Evolutionary conservation across 2,329 filamentous ascomycete species (phyloP).

Genomic region (Aspergillus ochraceoroseus): DNA sequence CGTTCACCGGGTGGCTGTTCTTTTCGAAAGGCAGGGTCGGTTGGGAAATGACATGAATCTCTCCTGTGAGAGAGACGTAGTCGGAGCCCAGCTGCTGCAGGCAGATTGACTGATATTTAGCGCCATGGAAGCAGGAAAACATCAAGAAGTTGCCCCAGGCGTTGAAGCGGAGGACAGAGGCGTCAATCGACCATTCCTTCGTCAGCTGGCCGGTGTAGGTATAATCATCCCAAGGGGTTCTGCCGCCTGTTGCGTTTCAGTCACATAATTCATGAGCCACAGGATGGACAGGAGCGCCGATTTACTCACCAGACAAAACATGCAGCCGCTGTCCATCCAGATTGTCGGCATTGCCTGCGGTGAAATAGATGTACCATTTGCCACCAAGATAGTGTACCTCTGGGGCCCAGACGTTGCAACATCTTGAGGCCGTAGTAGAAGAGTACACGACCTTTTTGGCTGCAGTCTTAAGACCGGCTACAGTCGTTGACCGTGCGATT

Average conservation of each 20-base stretch:
- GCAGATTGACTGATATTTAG: constrained; percentile 21
- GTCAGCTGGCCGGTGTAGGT: constrained; percentile 48
- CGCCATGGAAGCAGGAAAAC: constrained; percentile 49
- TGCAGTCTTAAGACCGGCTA: constrained; percentile 53
- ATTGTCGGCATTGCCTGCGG: not conserved
- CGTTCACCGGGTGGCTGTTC: constrained; percentile 50
- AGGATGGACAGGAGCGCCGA: no score
- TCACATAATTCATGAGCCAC: not conserved
- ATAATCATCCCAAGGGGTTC: constrained; percentile 50
- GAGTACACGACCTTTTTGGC: constrained; percentile 51
- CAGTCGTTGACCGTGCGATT: constrained; percentile 51
- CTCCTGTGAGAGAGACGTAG: constrained; percentile 34
- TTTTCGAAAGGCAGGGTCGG: constrained; percentile 52
- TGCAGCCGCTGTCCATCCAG: constrained; percentile 50
- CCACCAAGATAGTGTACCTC: constrained; percentile 52
- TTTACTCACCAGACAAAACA: constrained; percentile 47
- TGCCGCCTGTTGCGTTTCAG: constrained; percentile 38
- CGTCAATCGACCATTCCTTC: constrained; percentile 52
- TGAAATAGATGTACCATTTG: constrained; percentile 8
- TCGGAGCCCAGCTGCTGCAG: constrained; percentile 14
- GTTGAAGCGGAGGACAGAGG: constrained; percentile 48
- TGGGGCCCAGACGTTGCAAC: constrained; percentile 57
- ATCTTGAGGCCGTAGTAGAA: constrained; percentile 45
- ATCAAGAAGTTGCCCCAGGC: constrained; percentile 52
- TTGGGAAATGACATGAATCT: constrained; percentile 48